Conservation (phyloP, 2,329 filamentous ascomycete genomes). For the Monilinia fructigena region DNA sequence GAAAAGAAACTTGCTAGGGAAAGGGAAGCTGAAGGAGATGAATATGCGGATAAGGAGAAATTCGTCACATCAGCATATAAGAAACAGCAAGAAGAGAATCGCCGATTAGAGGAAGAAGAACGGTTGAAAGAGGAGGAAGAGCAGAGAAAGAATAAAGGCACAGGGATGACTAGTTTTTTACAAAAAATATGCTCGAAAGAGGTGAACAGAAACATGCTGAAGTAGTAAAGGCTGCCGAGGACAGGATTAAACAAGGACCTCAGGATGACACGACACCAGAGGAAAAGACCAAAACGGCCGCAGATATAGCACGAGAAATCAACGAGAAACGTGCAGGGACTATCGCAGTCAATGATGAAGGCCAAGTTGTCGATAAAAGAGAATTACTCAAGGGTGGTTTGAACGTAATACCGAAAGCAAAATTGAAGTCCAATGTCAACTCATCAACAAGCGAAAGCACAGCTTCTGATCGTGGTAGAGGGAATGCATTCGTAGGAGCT, state of each 20-base stretch:
- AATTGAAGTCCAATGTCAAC: constrained; percentile 42
- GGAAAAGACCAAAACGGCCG: constrained; percentile 53
- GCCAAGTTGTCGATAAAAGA: constrained; percentile 80
- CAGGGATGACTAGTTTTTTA: constrained; percentile 79
- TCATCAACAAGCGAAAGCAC: constrained; percentile 28
- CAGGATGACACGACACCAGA: constrained; percentile 42
- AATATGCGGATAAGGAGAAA: constrained; percentile 78
- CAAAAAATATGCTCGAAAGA: constrained; percentile 69
- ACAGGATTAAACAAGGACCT: constrained; percentile 48
- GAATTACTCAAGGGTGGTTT: constrained; percentile 73
- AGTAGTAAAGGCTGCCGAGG: constrained; percentile 65
- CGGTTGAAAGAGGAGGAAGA: constrained; percentile 62
- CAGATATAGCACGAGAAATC: constrained; percentile 65
- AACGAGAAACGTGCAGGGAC: constrained; percentile 57
- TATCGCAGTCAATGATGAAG: constrained; percentile 76
- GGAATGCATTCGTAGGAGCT: constrained; percentile 44
- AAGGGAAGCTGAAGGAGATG: constrained; percentile 76
- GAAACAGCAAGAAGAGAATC: constrained; percentile 74
- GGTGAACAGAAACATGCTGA: constrained; percentile 69
- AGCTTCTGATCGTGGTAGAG: constrained; percentile 34
- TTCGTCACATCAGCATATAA: constrained; percentile 85
- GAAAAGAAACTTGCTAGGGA: constrained; percentile 79
- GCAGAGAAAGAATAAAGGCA: constrained; percentile 60
- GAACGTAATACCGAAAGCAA: constrained; percentile 67
- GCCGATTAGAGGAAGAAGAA: constrained; percentile 69